A percentile compares a stretch with the other conserved stretches of the same genome.
These are phyloP conservation scores for Saraca asoca DNA, from an alignment of 331 rosid species.

Conservation along the genomic window DNA sequence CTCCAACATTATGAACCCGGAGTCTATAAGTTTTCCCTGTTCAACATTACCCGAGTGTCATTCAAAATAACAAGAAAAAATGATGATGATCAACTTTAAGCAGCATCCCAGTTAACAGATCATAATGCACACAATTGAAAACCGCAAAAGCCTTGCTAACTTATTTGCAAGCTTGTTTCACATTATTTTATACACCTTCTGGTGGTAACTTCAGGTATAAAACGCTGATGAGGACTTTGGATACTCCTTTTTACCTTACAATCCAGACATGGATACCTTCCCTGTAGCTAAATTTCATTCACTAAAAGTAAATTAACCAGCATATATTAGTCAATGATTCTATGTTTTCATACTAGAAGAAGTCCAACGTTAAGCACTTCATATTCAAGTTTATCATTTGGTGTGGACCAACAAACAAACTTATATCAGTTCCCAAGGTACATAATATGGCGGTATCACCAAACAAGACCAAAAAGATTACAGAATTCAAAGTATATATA, in stretches of 20 bases:
- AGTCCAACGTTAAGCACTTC: constrained; percentile 7
- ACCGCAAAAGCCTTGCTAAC: constrained; percentile 8
- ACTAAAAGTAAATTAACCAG: constrained; percentile 2
- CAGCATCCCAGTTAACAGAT: constrained; percentile 8
- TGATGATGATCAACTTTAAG: background rate
- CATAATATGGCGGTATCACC: background rate
- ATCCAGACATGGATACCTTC: constrained; percentile 7
- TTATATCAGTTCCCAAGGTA: background rate
- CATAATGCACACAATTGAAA: background rate
- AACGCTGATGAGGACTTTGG: no score
- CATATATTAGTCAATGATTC: constrained; percentile 8
- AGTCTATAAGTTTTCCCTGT: constrained; percentile 90
- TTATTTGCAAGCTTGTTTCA: background rate
- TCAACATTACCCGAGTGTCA: background rate
- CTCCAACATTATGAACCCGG: constrained; percentile 93
- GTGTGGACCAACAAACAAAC: background rate
- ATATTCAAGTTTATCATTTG: background rate
- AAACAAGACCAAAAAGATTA: constrained; percentile 2
- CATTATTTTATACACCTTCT: background rate
- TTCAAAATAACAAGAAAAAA: background rate
- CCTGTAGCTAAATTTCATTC: background rate
- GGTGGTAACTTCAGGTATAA: background rate
- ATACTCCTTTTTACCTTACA: constrained; percentile 17
- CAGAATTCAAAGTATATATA: constrained; percentile 19
- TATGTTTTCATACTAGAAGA: constrained; percentile 5